Base-by-base conservation (phyloP, 108 stramenopile species). In the Conticribra weissflogii region DNA sequence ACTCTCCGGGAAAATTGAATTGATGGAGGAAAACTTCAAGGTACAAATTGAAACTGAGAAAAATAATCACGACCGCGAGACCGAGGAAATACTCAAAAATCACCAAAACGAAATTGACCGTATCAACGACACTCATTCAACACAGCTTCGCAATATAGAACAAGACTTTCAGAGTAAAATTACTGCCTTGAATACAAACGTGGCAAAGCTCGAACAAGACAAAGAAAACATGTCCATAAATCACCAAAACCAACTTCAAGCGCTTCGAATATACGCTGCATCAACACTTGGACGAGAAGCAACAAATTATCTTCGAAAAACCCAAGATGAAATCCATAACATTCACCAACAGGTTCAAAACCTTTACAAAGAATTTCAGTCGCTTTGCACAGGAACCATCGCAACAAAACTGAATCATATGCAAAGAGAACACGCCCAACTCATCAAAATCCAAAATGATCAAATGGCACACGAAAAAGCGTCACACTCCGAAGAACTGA, bases 51-150 rank as follows among this genome's bases (percentile, higher is more conserved):
- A 54, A 29, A 18, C 2, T 3, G 30, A 47, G 1, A 25, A 54
- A 60, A 44, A 23, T 23, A 15, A 57, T 23, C 56, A 66, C 59
- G 32, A 61, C 0, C 31, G 14, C 0, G 66, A 46, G 48, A 23
- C 55, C 19, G 65, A 71, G 59, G 46, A 19, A 25, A 18, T 47
- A 51, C 56, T 23, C 2, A 1, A 47, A 18, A 55, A 36, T 27
- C 60, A 79, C 19, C 57, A 31, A 44, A 33, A 25, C 2, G 47
- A 67, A 34, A 24, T 62, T 3, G 71, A 72, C 24, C 66, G 62
- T 22, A 50, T 18, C 0, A 55, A 60, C 8, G 63, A 64, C 23
- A 19, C 46, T 23, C 58, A 66, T 19, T 57, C n/a, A 14, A 49
- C 59, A 46, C 74, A 33, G n/a, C 46, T 67, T 23, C 59, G 32